Evolutionary conservation across 176 grass and related monocot species (phyloP).

Genomic region (Eleusine indica): DNA sequence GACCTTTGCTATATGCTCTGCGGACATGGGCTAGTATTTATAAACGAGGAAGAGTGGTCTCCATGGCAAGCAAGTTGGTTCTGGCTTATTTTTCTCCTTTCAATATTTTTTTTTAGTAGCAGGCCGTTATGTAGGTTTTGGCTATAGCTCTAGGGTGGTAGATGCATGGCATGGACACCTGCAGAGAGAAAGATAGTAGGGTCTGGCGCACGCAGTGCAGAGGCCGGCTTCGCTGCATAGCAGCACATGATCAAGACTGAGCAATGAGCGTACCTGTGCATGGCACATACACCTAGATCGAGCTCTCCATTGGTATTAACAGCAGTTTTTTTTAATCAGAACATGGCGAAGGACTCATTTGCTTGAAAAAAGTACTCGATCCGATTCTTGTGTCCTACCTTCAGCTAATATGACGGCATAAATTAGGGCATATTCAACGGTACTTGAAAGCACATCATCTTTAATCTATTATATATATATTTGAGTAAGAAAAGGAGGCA

Average conservation of each 20-base stretch:
- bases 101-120: not conserved
- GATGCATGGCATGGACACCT: conserved; percentile 29
- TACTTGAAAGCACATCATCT: not conserved
- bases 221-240: not conserved
- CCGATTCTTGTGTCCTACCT: conserved; percentile 1
- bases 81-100: not conserved
- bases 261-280: conserved; percentile 34
- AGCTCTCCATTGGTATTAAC: not conserved
- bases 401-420: not conserved
- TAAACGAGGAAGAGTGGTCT: conserved; percentile 22
- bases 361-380: conserved; percentile 27
- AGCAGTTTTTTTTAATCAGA: not conserved
- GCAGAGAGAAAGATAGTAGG: conserved; percentile 36
- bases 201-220: conserved; percentile 24
- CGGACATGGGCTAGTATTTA: conserved; percentile 37
- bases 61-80: not conserved
- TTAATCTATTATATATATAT: too few relatives aligned
- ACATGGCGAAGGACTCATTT: conserved; percentile 18
- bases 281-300: conserved; percentile 24
- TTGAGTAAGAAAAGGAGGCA: too few relatives aligned
- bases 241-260: conserved; percentile 7
- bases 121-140: conserved; percentile 3
- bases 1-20: not conserved
- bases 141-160: conserved; percentile 2
- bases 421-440: conserved; percentile 8